Evolutionary conservation across 2,329 filamentous ascomycete species (phyloP), one percentile per base, ranked within the genome.

Genomic region (Cyclaneusma minus): DNA sequence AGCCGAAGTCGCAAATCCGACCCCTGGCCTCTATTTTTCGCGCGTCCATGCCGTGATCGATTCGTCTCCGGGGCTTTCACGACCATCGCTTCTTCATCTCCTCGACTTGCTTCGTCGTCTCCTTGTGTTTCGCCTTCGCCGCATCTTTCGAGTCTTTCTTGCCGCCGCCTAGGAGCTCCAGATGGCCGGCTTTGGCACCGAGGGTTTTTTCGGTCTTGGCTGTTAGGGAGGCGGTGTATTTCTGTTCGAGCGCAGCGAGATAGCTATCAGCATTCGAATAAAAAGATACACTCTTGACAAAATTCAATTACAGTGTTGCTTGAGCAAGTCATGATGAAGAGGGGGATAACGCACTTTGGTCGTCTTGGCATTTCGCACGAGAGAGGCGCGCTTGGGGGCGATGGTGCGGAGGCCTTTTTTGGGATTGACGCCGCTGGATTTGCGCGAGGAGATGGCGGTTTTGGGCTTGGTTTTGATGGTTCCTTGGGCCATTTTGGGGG

Each of bases 131-230:
- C 20, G 41, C 45, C 29, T 47, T 45, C 35, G 46, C 48, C 32
- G 35, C 41, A 39, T 55, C 54, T 39, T 50, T 58, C n/a, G n/a
- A n/a, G 33, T 67, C 60, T 50, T 66, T 74, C 61, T 76, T 78
- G 8, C 71, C 73, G 3, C 72, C 71, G 30, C 59, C 60, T 42
- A 81, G 47, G 42, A 81, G 44, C 48, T 82, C 75, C 42, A 81
- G 42, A 58, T 82, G 75, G 9, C 75, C 76, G 4, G 73, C 75
- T 41, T 68, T 68, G 34, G 68, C 56, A 8, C 73, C 75, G 7
- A 81, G 56, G 35, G 60, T 64, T 33, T 64, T 64, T 44, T 82
- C 76, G n/a, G 75, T 81, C 52, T 68, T 59, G 1, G 62, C 64
- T 3, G 64, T 64, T 21, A 81, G 50, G 0, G 72, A 72, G 1